Percentiles rank a stretch among this genome's conserved stretches.
These are phyloP conservation scores for Clavispora fructus DNA, from an alignment of 805 yeast species.

Conservation along the genomic window DNA sequence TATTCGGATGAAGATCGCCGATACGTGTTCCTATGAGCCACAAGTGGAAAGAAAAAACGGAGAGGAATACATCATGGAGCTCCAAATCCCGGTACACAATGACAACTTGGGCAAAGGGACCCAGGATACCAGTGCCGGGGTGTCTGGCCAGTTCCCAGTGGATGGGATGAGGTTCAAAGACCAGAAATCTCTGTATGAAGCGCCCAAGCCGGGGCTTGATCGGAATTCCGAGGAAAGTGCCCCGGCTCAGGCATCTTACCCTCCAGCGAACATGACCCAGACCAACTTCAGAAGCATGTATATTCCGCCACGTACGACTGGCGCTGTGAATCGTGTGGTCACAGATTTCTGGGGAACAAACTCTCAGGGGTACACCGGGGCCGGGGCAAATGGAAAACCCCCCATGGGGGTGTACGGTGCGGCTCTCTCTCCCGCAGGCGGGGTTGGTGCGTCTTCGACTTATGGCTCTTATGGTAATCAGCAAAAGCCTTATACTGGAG, in stretches of 20 bases:
- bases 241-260: no score
- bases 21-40: constrained; percentile 18
- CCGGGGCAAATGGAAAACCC: no score
- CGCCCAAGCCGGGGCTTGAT: not conserved
- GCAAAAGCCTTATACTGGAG: not conserved
- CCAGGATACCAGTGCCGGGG: not conserved
- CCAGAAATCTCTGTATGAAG: not conserved
- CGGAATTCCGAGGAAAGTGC: no score
- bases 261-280: not conserved
- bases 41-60: constrained; percentile 2
- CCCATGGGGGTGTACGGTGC: no score
- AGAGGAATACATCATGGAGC: constrained; percentile 7
- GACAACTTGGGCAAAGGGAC: not conserved
- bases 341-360: no score
- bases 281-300: not conserved
- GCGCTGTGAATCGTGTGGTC: no score
- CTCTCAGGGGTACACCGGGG: no score
- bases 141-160: not conserved
- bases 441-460: no score
- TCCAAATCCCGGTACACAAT: constrained; percentile 2
- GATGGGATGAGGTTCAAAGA: not conserved
- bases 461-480: not conserved
- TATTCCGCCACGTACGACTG: no score
- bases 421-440: no score
- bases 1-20: constrained; percentile 15